Evolutionary conservation across 2,329 filamentous ascomycete genomes (phyloP).

Genomic region (Xylariaceae sp.): DNA sequence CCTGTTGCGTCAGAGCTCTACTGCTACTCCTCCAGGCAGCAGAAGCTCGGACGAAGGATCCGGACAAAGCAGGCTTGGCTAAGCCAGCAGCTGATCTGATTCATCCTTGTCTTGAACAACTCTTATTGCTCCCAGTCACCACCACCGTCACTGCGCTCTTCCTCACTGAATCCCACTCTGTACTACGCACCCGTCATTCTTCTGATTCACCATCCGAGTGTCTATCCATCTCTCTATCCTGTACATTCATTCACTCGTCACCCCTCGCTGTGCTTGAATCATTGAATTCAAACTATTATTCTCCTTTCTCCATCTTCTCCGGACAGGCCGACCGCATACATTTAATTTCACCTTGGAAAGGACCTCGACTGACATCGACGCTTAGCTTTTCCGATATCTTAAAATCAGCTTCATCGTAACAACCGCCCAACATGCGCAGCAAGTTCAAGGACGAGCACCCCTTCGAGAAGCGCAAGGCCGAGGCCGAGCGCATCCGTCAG

Average conservation of each 20-base stretch:
- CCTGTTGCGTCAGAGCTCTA: neutral
- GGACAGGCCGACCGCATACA: neutral
- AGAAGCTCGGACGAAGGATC: neutral
- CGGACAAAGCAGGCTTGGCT: neutral
- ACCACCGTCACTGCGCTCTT: too few relatives aligned
- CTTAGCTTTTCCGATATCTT: constrained; percentile 3
- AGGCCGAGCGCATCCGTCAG: constrained; percentile 97
- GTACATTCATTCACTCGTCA: too few relatives aligned
- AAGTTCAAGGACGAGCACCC: constrained; percentile 99
- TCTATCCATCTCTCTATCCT: too few relatives aligned
- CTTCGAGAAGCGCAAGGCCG: constrained; percentile 99
- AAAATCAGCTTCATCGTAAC: constrained; percentile 13
- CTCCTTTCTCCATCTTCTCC: neutral
- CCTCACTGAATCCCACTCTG: too few relatives aligned
- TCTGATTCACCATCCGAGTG: too few relatives aligned
- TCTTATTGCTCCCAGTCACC: neutral
- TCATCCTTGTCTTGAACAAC: neutral
- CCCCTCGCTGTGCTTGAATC: too few relatives aligned
- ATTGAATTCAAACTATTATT: neutral
- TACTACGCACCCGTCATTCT: too few relatives aligned
- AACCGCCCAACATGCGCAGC: constrained; percentile 72
- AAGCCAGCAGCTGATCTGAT: neutral
- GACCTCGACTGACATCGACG: constrained; percentile 14
- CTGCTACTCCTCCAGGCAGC: neutral
- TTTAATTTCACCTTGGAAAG: neutral